phyloP scores from a whole-genome alignment of 208 protist genomes.

The Phytomonas sp. region DNA sequence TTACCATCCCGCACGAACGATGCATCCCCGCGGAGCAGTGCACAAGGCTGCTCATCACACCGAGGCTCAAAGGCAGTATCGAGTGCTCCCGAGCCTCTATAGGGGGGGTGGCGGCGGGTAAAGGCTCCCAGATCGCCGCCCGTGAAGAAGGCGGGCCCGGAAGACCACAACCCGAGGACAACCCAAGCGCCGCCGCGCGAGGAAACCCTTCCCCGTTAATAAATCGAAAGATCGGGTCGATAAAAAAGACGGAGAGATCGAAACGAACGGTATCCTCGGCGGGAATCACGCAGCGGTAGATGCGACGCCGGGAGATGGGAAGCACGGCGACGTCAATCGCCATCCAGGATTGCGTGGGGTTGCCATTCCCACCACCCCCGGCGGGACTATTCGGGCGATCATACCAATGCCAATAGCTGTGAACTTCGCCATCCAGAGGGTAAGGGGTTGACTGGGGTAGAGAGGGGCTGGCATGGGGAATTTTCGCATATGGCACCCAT shows the following conservation, averaged over 20 bases:
- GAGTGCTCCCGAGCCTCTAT: not conserved
- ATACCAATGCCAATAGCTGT: not conserved
- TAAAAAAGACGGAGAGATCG: conserved; percentile 70
- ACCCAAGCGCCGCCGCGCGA: conserved; percentile 10
- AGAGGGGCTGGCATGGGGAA: too few species aligned
- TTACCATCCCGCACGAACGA: conserved; percentile 57
- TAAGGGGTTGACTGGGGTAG: not conserved
- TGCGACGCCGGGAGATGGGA: conserved; percentile 29
- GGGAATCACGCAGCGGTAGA: conserved; percentile 55
- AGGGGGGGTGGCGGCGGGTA: too few species aligned
- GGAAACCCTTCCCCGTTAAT: conserved; percentile 45
- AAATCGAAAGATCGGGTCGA: conserved; percentile 50
- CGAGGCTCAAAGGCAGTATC: not conserved
- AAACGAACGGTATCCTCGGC: conserved; percentile 56
- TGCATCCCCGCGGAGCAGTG: conserved; percentile 86
- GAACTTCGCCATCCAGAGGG: conserved; percentile 10
- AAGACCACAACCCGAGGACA: conserved; percentile 4
- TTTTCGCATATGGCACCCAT: conserved; percentile 5
- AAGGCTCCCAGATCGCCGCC: too few species aligned
- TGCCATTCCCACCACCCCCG: too few species aligned
- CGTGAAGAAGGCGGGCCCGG: too few species aligned
- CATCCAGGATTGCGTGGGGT: not conserved
- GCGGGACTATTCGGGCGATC: not conserved
- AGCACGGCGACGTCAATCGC: conserved; percentile 11
- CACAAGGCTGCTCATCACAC: conserved; percentile 19